Evolutionary conservation across 225 moss, liverwort and hornwort genomes (phyloP), one percentile per base, ranked within the genome.

Genomic region (Polytrichum formosum): DNA sequence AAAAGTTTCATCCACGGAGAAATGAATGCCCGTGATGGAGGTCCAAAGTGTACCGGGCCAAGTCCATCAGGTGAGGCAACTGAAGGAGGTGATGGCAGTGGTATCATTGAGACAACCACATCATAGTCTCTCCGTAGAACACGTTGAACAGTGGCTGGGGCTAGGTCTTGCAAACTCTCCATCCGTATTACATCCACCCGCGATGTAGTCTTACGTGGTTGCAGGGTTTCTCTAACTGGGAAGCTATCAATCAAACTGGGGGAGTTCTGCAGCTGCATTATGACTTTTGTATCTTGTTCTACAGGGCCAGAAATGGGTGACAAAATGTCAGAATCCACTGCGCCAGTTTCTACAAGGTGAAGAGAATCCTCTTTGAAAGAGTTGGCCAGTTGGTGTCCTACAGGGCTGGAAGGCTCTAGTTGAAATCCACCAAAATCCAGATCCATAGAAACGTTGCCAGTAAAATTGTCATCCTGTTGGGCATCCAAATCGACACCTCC

Each of bases 1-100:
- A 98, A 77, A 70, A 98, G 94, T 72, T 92, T 92, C 98, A 98
- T 98, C 98, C 98, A 98, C 17, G 95, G 95, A 60, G 90, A 87
- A 56, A 91, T 89, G 31, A 86, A 84, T 56, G 95, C 95, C 55
- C 89, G 92, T 56, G 92, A 92, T 63, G 98, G 98, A 72, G 98
- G 94, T 72, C 98, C 98, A 69, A 94, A 98, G 76, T 98, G 98
- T 56, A 91, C 98, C 18, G 98, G 98, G 21, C 94, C 94, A 60
- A 83, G 78, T 46, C 92, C 97, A 54, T 94, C 97, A 21, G 88
- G 78, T 58, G 94, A 91, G 56, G 85, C 91, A 58, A 98, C 88
- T 58, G 98, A 92, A n/a, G 92, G 92, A 64, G 98, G 94, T 56
- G 94, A 91, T 13, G 86, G 90, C 55, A 98, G 87, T 63, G 98